Percentiles rank a stretch among this genome's conserved stretches.
Evolutionary conservation across 2,329 filamentous ascomycete species (phyloP).

Genomic region (Drechmeria coniospora): DNA sequence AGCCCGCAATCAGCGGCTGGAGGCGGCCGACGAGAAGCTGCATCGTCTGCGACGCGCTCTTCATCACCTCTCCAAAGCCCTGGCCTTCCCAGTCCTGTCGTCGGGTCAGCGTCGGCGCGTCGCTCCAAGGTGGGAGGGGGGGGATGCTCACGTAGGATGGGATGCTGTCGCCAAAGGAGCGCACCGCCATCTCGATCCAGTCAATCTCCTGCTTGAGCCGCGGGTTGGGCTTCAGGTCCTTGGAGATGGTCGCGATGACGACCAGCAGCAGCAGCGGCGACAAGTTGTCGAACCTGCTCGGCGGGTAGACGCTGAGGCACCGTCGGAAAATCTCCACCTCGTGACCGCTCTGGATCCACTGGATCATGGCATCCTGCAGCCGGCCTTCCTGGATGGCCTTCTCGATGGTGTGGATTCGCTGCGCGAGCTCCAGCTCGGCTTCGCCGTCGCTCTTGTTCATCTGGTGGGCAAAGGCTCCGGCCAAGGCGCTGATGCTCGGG

Average conservation of each 20-base stretch:
- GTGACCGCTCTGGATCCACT: conserved; percentile 49
- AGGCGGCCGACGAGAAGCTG: conserved; percentile 20
- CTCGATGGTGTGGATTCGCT: conserved; percentile 43
- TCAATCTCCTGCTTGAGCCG: conserved; percentile 39
- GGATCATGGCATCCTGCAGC: conserved; percentile 47
- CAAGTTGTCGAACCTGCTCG: conserved; percentile 33
- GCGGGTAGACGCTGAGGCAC: conserved; percentile 21
- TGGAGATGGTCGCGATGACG: conserved; percentile 47
- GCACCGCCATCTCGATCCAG: conserved; percentile 46
- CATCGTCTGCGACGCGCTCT: conserved; percentile 23
- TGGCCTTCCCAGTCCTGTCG: conserved; percentile 24
- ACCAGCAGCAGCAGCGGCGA: conserved; percentile 48
- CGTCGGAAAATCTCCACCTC: conserved; percentile 47
- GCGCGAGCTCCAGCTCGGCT: conserved; percentile 34
- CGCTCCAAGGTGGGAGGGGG: neutral
- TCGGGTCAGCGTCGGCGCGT: conserved; percentile 6
- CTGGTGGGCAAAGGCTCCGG: conserved; percentile 19
- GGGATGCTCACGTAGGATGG: conserved; percentile 31
- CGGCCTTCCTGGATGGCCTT: conserved; percentile 44
- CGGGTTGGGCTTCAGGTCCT: conserved; percentile 36
- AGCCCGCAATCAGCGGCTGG: conserved; percentile 17
- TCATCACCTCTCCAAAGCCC: conserved; percentile 19
- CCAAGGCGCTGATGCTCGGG: conserved; percentile 18
- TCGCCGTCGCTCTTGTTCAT: conserved; percentile 19
- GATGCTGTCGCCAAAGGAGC: conserved; percentile 32